These are phyloP conservation scores for Penicillium janthinellum DNA, from an alignment of 2,329 filamentous ascomycete species.

Conservation along the genomic window DNA sequence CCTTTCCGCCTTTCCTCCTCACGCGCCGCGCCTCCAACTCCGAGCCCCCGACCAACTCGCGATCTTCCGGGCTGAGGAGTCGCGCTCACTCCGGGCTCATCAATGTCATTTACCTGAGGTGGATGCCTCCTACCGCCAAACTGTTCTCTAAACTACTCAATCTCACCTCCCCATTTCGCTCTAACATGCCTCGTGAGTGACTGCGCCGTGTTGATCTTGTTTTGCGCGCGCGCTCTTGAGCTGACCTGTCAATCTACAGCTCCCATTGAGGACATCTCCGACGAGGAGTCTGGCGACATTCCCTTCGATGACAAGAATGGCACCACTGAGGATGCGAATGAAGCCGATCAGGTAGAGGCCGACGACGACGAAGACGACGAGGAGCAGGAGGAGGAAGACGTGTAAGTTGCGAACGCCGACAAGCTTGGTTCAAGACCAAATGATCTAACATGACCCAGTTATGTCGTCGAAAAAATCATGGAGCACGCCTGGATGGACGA, in stretches of 20 bases:
- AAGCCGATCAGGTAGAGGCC: slow-evolving; percentile 21
- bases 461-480: slow-evolving; percentile 45
- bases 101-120: slow-evolving; percentile 5
- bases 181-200: slow-evolving; percentile 47
- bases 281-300: slow-evolving; percentile 43
- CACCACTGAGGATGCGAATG: slow-evolving; percentile 16
- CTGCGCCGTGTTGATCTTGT: slow-evolving; percentile 10
- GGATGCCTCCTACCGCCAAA: slow-evolving; percentile 25
- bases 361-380: slow-evolving; percentile 25
- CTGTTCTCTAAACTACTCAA: slow-evolving; percentile 34
- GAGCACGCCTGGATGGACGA: slow-evolving; percentile 40
- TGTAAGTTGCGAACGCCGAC: slow-evolving; percentile 31
- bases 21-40: slow-evolving; percentile 28
- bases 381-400: slow-evolving; percentile 32
- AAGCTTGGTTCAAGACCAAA: slow-evolving; percentile 7
- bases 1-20: slow-evolving; percentile 25
- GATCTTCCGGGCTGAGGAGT: not conserved
- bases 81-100: not conserved
- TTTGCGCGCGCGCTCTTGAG: slow-evolving; percentile 12
- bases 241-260: slow-evolving; percentile 27
- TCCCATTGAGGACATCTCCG: slow-evolving; percentile 37
- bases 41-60: not conserved
- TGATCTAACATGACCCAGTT: slow-evolving; percentile 33
- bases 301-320: slow-evolving; percentile 37
- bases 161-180: slow-evolving; percentile 23